Conservation (phyloP, 2,329 filamentous ascomycete species). For the Exophiala phaeomuriformis region DNA sequence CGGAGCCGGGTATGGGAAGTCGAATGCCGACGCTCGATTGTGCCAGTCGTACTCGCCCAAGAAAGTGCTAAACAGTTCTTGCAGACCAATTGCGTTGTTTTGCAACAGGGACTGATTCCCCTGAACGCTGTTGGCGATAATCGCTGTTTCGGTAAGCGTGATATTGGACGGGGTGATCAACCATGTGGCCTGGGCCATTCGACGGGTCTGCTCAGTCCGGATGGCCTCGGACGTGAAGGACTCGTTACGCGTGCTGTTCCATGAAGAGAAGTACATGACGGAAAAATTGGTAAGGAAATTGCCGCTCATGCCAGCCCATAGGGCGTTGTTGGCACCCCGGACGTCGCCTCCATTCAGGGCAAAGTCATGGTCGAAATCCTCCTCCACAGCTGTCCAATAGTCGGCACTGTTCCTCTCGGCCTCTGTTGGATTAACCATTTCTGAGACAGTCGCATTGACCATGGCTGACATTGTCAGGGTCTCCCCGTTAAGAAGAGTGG, state of each 20-base stretch:
- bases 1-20: constrained; percentile 9
- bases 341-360: constrained; percentile 9
- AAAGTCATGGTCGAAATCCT: constrained; percentile 4
- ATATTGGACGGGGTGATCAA: constrained; percentile 13
- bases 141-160: constrained; percentile 1
- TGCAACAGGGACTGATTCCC: constrained; percentile 8
- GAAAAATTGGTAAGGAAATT: constrained; percentile 12
- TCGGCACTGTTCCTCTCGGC: constrained; percentile 6
- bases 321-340: constrained; percentile 10
- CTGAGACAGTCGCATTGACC: constrained; percentile 19
- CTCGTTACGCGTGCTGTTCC: constrained; percentile 15
- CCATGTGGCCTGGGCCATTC: constrained; percentile 13
- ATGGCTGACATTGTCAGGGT: constrained; percentile 7
- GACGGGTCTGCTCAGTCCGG: constrained; percentile 10
- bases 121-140: not conserved
- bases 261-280: constrained; percentile 14
- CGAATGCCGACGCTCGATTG: constrained; percentile 9
- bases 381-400: constrained; percentile 7
- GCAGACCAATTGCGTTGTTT: constrained; percentile 7
- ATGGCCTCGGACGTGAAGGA: constrained; percentile 16
- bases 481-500: constrained; percentile 8
- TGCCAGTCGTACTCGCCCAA: constrained; percentile 17
- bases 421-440: constrained; percentile 8
- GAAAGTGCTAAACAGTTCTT: constrained; percentile 12
- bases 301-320: constrained; percentile 14